phyloP scores from a whole-genome alignment of 768 basidiomycete genomes.

The Lactifluus hygrophoroides region DNA sequence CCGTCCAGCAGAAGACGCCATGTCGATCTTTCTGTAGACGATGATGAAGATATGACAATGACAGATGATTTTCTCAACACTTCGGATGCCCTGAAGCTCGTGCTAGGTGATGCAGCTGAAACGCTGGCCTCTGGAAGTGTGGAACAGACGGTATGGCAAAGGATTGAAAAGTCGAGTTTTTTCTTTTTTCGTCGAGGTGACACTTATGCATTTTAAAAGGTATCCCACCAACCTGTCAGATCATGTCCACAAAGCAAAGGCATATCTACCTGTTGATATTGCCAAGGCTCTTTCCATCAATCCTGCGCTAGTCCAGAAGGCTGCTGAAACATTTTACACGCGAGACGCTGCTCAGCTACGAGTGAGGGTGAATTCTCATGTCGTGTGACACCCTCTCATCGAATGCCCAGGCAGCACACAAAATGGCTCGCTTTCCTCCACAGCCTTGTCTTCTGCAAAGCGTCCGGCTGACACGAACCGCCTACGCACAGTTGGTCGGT shows the following conservation, averaged over 20 bases:
- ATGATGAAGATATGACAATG: constrained; percentile 34
- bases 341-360: constrained; percentile 86
- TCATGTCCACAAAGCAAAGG: constrained; percentile 72
- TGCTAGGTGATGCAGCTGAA: constrained; percentile 43
- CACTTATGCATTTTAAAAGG: constrained; percentile 28
- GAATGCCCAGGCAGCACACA: constrained; percentile 59
- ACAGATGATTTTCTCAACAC: constrained; percentile 45
- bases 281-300: constrained; percentile 58
- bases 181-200: constrained; percentile 1
- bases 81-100: constrained; percentile 54
- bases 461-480: constrained; percentile 77
- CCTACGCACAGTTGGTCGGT: constrained; percentile 87
- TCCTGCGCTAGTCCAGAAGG: constrained; percentile 72
- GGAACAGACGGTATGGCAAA: constrained; percentile 58
- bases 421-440: constrained; percentile 87
- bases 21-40: constrained; percentile 42
- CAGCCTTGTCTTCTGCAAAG: constrained; percentile 48
- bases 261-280: constrained; percentile 72
- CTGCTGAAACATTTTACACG: constrained; percentile 91
- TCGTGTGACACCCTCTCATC: not conserved
- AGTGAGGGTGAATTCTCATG: constrained; percentile 37
- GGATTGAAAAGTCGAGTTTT: constrained; percentile 49
- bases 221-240: constrained; percentile 60
- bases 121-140: constrained; percentile 56
- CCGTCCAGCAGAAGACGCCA: constrained; percentile 46